phyloP scores from a whole-genome alignment of 805 yeast genomes.

The Zygosaccharomyces pseudorouxii region DNA sequence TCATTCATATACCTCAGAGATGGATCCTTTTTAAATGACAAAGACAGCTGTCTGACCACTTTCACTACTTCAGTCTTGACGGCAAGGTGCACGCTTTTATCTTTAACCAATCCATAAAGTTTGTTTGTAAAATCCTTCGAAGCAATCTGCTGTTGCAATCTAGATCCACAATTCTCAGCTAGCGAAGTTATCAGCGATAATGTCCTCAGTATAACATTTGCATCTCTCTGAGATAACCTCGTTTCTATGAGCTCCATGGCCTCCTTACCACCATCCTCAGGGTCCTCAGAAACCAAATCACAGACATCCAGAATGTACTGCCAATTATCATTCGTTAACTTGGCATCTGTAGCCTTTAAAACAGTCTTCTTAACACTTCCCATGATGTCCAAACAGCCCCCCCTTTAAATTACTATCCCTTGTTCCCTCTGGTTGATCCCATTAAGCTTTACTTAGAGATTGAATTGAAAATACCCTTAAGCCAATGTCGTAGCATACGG shows the following conservation, averaged over 20 bases:
- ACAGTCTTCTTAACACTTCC: constrained; percentile 22
- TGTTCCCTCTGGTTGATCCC: neutral
- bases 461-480: neutral
- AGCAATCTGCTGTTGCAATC: constrained; percentile 58
- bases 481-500: neutral
- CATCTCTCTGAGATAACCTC: constrained; percentile 50
- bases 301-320: constrained; percentile 58
- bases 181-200: constrained; percentile 52
- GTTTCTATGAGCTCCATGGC: constrained; percentile 42
- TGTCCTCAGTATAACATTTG: constrained; percentile 60
- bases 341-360: constrained; percentile 58
- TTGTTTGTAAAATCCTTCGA: constrained; percentile 48
- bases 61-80: constrained; percentile 65
- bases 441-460: neutral
- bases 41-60: constrained; percentile 60
- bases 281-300: constrained; percentile 57
- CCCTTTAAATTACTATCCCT: neutral
- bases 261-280: constrained; percentile 48
- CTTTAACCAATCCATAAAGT: constrained; percentile 48
- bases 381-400: neutral
- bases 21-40: constrained; percentile 67
- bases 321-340: constrained; percentile 65
- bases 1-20: constrained; percentile 66
- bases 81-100: constrained; percentile 53
- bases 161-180: constrained; percentile 75